Evolutionary conservation across 1,284 basidiomycete genomes (phyloP), one percentile per base, ranked within the genome.

Genomic region (Cutaneotrichosporon cavernicola): DNA sequence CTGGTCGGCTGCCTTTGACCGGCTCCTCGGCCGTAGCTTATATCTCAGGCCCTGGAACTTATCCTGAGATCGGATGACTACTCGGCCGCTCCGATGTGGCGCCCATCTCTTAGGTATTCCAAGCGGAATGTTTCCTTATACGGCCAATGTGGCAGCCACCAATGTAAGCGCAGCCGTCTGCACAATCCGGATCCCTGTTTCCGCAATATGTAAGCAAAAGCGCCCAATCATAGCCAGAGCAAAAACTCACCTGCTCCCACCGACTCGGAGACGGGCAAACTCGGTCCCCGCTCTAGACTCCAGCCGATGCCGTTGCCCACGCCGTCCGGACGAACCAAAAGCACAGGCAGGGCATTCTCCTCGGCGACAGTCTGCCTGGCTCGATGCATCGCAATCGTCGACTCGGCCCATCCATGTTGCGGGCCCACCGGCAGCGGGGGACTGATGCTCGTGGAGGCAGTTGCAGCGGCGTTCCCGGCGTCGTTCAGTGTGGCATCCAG

Each of bases 281-380:
- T 47, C n/a, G 16, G 46, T 31, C 32, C 31, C 34, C 34, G 36
- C 53, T 68, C 71, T 7, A 73, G 56, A 21, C 68, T 71, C 63
- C 67, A 70, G 5, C 70, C 68, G 10, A 70, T 62, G 5, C 71
- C 67, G 34, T 71, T 67, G 4, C 70, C 69, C 30, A 72, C 66
- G 1, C 70, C 73, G 38, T 70, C 71, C 5, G 61, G 69, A 55
- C 61, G 68, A 16, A 75, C 63, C 3, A 75, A 60, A 9, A 75
- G 36, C 32, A 75, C 13, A 0, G 73, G 73, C 9, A 72, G 64
- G 9, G 64, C 50, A 6, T 62, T 18, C 5, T 31, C 43, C 4
- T 61, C 57, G 30, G 34, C 59, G 13, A 34, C 46, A 5, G 21
- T 32, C 13, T 10, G 49, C 5, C 61, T 56, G 2, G 65, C 62